Conservation (phyloP, 2,329 filamentous ascomycete genomes). For the Penicillium sp. region DNA sequence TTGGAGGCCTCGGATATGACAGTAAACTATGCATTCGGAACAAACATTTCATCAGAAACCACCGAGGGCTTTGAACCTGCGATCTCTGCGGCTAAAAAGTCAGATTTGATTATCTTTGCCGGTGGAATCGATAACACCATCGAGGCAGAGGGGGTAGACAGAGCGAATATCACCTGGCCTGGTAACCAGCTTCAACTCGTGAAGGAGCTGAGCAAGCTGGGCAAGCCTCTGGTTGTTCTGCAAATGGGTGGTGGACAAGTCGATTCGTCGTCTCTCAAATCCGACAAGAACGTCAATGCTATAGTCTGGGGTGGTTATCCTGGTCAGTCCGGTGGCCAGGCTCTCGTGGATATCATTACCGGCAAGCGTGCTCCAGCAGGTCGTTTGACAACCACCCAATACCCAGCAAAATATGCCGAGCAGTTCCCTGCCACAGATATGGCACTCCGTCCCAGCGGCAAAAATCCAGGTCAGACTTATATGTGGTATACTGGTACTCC, state of each 20-base stretch:
- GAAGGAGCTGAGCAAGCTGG: constrained; percentile 37
- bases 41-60: constrained; percentile 33
- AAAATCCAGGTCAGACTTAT: constrained; percentile 50
- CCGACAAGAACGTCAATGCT: constrained; percentile 45
- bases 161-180: constrained; percentile 48
- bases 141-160: constrained; percentile 48
- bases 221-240: constrained; percentile 47
- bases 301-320: constrained; percentile 52
- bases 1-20: constrained; percentile 52
- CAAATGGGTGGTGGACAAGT: constrained; percentile 52
- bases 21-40: constrained; percentile 51
- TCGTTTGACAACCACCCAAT: constrained; percentile 45
- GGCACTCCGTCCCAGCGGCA: constrained; percentile 42
- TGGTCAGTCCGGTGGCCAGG: constrained; percentile 48
- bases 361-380: constrained; percentile 48
- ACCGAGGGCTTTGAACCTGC: constrained; percentile 39
- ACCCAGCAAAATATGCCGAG: constrained; percentile 47
- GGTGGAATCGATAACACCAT: constrained; percentile 49
- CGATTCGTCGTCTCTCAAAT: constrained; percentile 45
- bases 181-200: constrained; percentile 49
- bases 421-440: constrained; percentile 47
- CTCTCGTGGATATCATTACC: constrained; percentile 48
- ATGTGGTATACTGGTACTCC: constrained; percentile 48
- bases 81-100: constrained; percentile 37
- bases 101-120: constrained; percentile 45